Evolutionary conservation across 2,329 filamentous ascomycete genomes (phyloP), one percentile per base, ranked within the genome.

Genomic region (Knufia petricola): DNA sequence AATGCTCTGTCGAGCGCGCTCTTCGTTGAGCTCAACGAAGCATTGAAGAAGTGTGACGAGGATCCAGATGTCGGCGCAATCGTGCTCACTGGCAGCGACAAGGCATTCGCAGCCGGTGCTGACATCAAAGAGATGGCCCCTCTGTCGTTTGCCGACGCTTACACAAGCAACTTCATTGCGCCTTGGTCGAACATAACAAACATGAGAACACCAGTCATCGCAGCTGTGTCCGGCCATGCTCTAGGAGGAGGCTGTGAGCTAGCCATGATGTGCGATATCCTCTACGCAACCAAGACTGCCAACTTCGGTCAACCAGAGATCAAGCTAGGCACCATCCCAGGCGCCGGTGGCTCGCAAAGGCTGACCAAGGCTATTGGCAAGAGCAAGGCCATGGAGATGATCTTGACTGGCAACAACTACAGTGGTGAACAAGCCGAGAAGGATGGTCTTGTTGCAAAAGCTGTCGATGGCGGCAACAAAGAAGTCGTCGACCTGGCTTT

Each of bases 51-150:
- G 50, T 81, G 89, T 69, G 84, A 90, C 62, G 66, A 74, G 41
- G 80, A 85, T 54, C 75, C 82, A 49, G 73, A 76, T 26, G 83
- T 88, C 55, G 78, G 79, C 8, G 84, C 83, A 58, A 87, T 94
- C 59, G 69, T 98, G 51, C 74, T 98, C 50, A 95, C 92, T 1
- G 92, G 92, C 48, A 94, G 84, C 39, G 75, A 87, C 57, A 87
- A 84, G 67, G 89, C 90, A 36, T 98, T 95, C 63, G 90, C 90
- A 64, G 90, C 92, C 38, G 92, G 92, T 45, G 92, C 92, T 52
- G 92, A 98, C 68, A 98, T 98, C 73, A 96, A 96, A 69, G 92
- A 98, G 70, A 98, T 98, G 92, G 85, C 87, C 24, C 82, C 87
- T 52, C 79, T 95, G 32, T 89, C 83, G 48, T 98, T 98, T 70